phyloP scores from a whole-genome alignment of 371 early-diverging fungal genomes.

The Coemansia sp. region DNA sequence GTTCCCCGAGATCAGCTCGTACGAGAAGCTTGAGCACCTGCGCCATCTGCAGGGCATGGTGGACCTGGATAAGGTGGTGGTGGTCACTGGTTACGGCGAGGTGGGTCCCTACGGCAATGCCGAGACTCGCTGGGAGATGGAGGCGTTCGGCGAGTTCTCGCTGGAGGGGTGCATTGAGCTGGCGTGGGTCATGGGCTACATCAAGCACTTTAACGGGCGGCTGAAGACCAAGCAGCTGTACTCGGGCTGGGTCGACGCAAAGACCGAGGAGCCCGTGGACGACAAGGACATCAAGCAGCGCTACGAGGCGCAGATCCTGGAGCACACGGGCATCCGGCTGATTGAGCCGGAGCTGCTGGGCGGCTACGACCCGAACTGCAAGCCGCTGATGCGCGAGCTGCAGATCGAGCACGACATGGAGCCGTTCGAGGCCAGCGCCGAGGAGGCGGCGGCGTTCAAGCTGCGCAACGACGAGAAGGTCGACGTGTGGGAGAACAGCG shows the following conservation, averaged over 20 bases:
- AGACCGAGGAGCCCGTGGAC: constrained; percentile 86
- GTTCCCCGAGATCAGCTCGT: constrained; percentile 74
- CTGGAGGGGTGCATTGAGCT: constrained; percentile 95
- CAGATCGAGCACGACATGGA: constrained; percentile 89
- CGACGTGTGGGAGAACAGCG: constrained; percentile 71
- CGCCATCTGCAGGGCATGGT: constrained; percentile 78
- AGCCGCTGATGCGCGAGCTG: constrained; percentile 89
- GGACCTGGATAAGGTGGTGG: constrained; percentile 92
- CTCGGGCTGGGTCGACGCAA: constrained; percentile 94
- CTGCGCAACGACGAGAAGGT: constrained; percentile 83
- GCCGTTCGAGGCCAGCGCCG: constrained; percentile 86
- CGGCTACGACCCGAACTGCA: constrained; percentile 90
- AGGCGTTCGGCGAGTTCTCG: constrained; percentile 87
- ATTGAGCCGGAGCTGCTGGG: constrained; percentile 89
- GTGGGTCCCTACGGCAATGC: constrained; percentile 94
- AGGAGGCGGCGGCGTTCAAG: constrained; percentile 92
- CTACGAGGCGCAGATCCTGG: constrained; percentile 89
- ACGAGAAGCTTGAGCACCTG: constrained; percentile 63
- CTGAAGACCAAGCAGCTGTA: constrained; percentile 79
- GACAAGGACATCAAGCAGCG: constrained; percentile 91
- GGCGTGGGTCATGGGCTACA: constrained; percentile 97
- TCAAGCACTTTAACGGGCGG: constrained; percentile 87
- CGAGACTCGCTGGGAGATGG: constrained; percentile 97
- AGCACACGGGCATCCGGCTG: constrained; percentile 94
- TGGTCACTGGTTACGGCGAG: constrained; percentile 93